A percentile compares a stretch with the other conserved stretches of the same genome.
These are phyloP conservation scores for Marchantia paleacea DNA, from an alignment of 225 moss, liverwort and hornwort species.

Conservation along the genomic window DNA sequence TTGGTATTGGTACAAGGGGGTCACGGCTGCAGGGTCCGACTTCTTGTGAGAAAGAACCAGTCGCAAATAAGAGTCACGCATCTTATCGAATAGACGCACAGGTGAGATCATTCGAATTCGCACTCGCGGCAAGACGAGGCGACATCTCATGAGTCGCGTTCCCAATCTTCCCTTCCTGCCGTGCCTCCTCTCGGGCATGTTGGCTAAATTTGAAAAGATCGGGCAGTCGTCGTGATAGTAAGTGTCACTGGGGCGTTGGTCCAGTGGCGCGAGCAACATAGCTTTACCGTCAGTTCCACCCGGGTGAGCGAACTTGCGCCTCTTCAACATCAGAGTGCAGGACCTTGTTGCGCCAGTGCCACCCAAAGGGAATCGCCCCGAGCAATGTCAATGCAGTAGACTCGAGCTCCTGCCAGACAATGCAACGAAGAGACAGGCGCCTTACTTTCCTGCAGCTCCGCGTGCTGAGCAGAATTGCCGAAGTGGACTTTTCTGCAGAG, in stretches of 20 bases:
- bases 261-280: slow-evolving; percentile 26
- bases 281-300: slow-evolving; percentile 12
- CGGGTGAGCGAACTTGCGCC: slow-evolving; percentile 18
- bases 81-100: slow-evolving; percentile 33
- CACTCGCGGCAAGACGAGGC: slow-evolving; percentile 34
- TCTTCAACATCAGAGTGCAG: slow-evolving; percentile 27
- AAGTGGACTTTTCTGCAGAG: neutral
- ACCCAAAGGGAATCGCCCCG: neutral
- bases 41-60: slow-evolving; percentile 37
- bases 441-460: neutral
- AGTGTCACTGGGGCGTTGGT: slow-evolving; percentile 20
- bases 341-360: neutral
- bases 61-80: slow-evolving; percentile 42
- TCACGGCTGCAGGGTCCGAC: slow-evolving; percentile 24
- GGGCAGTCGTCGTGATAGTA: slow-evolving; percentile 25
- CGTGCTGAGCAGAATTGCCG: neutral
- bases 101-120: slow-evolving; percentile 39
- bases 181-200: slow-evolving; percentile 33
- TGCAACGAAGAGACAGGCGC: neutral
- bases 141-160: slow-evolving; percentile 32
- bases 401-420: neutral
- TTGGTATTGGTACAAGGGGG: slow-evolving; percentile 29
- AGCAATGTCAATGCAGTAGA: neutral
- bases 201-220: slow-evolving; percentile 19
- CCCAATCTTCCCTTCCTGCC: slow-evolving; percentile 31